phyloP scores from a whole-genome alignment of 73 alveolate species.

The Tetrahymena thermophila region DNA sequence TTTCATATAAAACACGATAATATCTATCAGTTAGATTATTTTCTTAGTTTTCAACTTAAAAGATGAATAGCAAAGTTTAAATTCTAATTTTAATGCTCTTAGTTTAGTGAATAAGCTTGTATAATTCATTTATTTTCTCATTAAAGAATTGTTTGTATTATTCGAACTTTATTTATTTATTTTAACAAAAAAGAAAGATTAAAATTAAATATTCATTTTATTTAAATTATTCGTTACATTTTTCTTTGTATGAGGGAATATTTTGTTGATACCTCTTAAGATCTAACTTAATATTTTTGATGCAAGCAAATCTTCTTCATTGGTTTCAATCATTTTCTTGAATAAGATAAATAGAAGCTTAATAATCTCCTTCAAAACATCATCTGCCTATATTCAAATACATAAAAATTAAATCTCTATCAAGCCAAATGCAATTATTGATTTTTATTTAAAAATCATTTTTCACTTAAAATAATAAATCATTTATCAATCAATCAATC shows the following conservation, averaged over 20 bases:
- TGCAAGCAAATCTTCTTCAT: background rate
- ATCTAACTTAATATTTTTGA: background rate
- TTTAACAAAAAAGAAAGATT: no score
- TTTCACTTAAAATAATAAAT: no score
- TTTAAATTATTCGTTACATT: background rate
- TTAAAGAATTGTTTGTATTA: constrained; percentile 41
- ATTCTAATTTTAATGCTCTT: constrained; percentile 62
- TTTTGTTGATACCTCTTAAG: background rate
- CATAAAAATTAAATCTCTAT: no score
- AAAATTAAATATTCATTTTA: no score
- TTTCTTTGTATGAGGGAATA: background rate
- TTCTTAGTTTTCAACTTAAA: constrained; percentile 60
- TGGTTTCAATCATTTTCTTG: background rate
- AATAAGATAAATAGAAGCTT: background rate
- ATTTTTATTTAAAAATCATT: no score
- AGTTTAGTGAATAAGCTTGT: constrained; percentile 61
- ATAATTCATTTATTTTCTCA: constrained; percentile 65
- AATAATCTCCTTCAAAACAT: background rate
- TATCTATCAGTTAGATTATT: constrained; percentile 69
- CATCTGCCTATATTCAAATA: background rate
- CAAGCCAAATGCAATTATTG: no score
- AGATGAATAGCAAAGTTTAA: constrained; percentile 67
- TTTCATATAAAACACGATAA: constrained; percentile 80
- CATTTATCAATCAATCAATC: no score
- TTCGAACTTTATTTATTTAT: background rate